Conservation (phyloP, 257 asterid species). For the Nicotiana otophora region DNA sequence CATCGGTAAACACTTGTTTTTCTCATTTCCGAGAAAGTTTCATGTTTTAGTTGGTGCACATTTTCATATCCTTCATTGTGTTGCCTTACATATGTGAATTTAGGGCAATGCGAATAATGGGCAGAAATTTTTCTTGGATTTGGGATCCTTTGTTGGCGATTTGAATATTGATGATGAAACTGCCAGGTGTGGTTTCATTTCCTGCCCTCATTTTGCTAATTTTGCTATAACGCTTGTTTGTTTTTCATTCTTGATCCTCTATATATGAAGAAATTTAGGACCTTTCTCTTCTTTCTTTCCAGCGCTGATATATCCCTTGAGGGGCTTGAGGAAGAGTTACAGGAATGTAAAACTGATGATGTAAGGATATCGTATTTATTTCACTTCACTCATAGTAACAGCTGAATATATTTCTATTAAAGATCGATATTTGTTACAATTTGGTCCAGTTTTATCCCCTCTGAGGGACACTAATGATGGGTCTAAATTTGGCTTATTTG, state of each 20-base stretch:
- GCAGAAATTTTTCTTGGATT: constrained; percentile 38
- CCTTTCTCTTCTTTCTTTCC: neutral
- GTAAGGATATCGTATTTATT: constrained; percentile 30
- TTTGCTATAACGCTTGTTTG: neutral
- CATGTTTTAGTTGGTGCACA: constrained; percentile 1
- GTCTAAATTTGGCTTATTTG: neutral
- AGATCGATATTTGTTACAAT: neutral
- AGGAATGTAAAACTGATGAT: constrained; percentile 87
- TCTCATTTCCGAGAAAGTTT: neutral
- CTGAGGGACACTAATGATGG: neutral
- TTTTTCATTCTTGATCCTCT: neutral
- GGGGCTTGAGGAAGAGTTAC: constrained; percentile 88
- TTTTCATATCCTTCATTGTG: constrained; percentile 6
- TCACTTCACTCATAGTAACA: neutral
- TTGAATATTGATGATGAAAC: constrained; percentile 71
- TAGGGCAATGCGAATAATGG: constrained; percentile 28
- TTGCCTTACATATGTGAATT: neutral
- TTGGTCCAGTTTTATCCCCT: neutral
- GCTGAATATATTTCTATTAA: neutral
- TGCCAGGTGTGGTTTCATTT: constrained; percentile 41
- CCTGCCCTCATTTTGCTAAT: neutral
- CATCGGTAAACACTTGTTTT: neutral
- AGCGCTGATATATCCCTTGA: constrained; percentile 89
- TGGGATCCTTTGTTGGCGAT: constrained; percentile 74
- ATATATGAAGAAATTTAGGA: neutral